Percentiles rank a stretch among this genome's conserved stretches.
These are phyloP conservation scores for Boletellus ananiceps DNA, from an alignment of 768 basidiomycete species.

Conservation along the genomic window DNA sequence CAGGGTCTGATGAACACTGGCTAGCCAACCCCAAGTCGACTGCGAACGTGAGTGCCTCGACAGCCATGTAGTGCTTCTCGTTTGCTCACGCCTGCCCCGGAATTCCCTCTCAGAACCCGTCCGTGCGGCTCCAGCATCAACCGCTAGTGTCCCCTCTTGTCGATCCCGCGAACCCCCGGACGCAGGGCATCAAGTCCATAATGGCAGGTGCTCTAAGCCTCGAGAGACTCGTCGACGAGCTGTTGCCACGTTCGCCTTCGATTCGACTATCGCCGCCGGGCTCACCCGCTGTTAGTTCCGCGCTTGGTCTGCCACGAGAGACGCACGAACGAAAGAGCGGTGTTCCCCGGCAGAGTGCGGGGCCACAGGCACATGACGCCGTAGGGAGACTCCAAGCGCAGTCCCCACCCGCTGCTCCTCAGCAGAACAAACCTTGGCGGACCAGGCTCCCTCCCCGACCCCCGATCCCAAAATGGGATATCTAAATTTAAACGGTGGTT, in stretches of 20 bases:
- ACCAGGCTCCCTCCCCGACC: constrained; percentile 26
- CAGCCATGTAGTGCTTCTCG: background rate
- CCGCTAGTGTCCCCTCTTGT: constrained; percentile 7
- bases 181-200: background rate
- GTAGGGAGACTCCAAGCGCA: background rate
- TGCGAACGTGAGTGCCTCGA: constrained; percentile 10
- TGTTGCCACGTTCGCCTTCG: constrained; percentile 15
- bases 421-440: constrained; percentile 18
- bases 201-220: constrained; percentile 7
- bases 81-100: background rate
- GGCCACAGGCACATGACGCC: background rate
- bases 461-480: constrained; percentile 31
- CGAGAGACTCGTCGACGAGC: constrained; percentile 11
- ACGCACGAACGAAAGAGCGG: background rate
- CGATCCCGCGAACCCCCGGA: background rate
- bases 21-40: constrained; percentile 12
- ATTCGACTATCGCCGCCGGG: constrained; percentile 18
- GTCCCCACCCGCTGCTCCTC: background rate
- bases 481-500: background rate
- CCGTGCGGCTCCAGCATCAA: constrained; percentile 14
- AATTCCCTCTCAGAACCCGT: background rate
- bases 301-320: constrained; percentile 1
- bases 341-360: background rate
- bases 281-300: constrained; percentile 4
- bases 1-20: constrained; percentile 9